Conservation (phyloP, 371 early-diverging fungal genomes). For the Mucor ambiguus region DNA sequence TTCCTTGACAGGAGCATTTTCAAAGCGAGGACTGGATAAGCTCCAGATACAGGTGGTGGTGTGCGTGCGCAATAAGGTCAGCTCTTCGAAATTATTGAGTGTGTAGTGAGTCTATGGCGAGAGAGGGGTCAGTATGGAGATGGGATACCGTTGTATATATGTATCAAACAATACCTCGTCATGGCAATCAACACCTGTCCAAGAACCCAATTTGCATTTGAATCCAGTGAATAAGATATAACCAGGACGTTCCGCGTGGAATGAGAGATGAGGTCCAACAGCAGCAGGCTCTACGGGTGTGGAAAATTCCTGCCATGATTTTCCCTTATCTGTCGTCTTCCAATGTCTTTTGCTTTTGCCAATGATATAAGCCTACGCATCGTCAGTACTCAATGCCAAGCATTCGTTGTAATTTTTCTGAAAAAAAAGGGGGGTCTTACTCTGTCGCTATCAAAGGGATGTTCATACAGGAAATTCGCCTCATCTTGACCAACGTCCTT, state of each 20-base stretch:
- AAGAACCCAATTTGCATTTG: slow-evolving; percentile 52
- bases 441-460: slow-evolving; percentile 59
- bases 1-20: slow-evolving; percentile 55
- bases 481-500: slow-evolving; percentile 41
- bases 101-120: slow-evolving; percentile 64
- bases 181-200: slow-evolving; percentile 48
- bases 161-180: slow-evolving; percentile 44
- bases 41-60: slow-evolving; percentile 74
- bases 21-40: slow-evolving; percentile 51
- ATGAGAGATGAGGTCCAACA: slow-evolving; percentile 49
- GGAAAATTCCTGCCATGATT: slow-evolving; percentile 64
- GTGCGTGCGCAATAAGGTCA: slow-evolving; percentile 53
- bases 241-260: slow-evolving; percentile 66
- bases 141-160: not conserved
- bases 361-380: slow-evolving; percentile 63
- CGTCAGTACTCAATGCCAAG: not conserved
- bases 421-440: slow-evolving; percentile 47
- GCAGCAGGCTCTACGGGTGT: slow-evolving; percentile 53
- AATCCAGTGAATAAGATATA: slow-evolving; percentile 61
- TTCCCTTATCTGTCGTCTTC: slow-evolving; percentile 67
- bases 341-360: slow-evolving; percentile 63
- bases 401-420: not conserved
- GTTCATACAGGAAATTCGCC: slow-evolving; percentile 52
- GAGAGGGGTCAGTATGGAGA: no score
- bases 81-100: slow-evolving; percentile 61